These are phyloP conservation scores for Populus hybrid DNA, from an alignment of 441 rosid species.

Conservation along the genomic window DNA sequence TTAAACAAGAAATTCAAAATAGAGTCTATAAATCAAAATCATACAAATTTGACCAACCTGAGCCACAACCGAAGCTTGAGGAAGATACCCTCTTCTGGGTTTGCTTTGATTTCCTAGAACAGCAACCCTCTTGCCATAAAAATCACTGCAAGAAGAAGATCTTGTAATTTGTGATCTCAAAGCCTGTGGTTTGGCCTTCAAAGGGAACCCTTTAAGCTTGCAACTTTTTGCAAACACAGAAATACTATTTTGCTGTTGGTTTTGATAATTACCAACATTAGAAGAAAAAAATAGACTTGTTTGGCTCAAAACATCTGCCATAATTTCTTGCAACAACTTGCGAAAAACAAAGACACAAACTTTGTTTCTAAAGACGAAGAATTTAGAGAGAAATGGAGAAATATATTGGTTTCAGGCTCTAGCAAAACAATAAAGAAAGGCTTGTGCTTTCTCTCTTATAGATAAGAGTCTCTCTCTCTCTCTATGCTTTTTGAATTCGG, in stretches of 20 bases:
- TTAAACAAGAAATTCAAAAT: neutral
- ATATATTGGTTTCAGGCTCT: neutral
- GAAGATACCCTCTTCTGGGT: slow-evolving; percentile 19
- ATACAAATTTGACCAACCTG: slow-evolving; percentile 42
- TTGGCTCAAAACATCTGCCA: slow-evolving; percentile 54
- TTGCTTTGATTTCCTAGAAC: slow-evolving; percentile 25
- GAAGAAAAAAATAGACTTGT: slow-evolving; percentile 31
- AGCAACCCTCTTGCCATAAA: slow-evolving; percentile 40
- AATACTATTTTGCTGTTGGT: slow-evolving; percentile 16
- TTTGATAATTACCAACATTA: slow-evolving; percentile 13
- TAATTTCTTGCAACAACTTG: slow-evolving; percentile 14
- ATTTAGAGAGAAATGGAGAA: neutral
- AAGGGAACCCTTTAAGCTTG: slow-evolving; percentile 29
- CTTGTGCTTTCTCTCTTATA: neutral
- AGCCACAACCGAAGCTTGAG: slow-evolving; percentile 27
- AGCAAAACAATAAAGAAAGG: neutral
- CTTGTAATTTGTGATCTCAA: slow-evolving; percentile 23
- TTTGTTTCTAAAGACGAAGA: neutral
- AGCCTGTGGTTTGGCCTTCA: slow-evolving; percentile 32
- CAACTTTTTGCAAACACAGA: slow-evolving; percentile 32
- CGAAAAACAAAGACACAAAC: neutral
- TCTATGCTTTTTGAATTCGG: slow-evolving; percentile 7
- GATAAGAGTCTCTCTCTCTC: neutral
- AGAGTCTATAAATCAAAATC: neutral
- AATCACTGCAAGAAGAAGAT: slow-evolving; percentile 23